Evolutionary conservation across 177 flowering plant species (phyloP).

Genomic region (Vitis hybrid): DNA sequence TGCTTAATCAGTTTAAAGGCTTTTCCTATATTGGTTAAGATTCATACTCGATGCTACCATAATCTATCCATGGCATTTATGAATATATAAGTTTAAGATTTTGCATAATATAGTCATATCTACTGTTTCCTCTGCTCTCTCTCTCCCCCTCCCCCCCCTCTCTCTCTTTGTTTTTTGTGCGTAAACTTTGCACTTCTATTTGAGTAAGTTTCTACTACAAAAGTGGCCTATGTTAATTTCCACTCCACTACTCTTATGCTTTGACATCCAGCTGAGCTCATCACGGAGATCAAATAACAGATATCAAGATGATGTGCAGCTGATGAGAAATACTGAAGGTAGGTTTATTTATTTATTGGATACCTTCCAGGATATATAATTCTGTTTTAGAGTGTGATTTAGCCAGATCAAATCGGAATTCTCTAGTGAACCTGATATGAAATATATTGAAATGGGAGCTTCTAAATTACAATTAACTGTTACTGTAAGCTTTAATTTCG

Average conservation of each 20-base stretch:
- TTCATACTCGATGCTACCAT: too few relatives aligned
- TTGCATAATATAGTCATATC: too few relatives aligned
- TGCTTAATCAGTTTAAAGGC: too few relatives aligned
- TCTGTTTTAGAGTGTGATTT: background rate
- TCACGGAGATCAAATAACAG: constrained; percentile 23
- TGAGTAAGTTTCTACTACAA: too few relatives aligned
- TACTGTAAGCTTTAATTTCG: background rate
- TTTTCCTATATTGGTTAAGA: too few relatives aligned
- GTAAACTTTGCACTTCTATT: too few relatives aligned
- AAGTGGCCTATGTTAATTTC: background rate
- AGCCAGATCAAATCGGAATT: background rate
- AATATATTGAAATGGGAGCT: background rate
- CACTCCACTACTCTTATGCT: constrained; percentile 4
- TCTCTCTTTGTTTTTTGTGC: too few relatives aligned
- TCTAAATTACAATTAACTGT: background rate
- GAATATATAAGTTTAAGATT: too few relatives aligned
- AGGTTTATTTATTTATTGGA: constrained; percentile 16
- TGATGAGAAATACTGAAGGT: constrained; percentile 45
- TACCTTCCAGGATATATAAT: background rate
- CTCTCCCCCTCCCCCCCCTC: too few relatives aligned
- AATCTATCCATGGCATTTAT: too few relatives aligned
- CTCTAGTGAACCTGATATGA: background rate
- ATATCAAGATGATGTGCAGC: constrained; percentile 23
- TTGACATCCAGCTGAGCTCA: constrained; percentile 39
- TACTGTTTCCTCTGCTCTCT: too few relatives aligned